Percentiles rank a stretch among this genome's conserved stretches.
Conservation (phyloP, 2,329 filamentous ascomycete genomes). For the Fusarium pseudograminearum region DNA sequence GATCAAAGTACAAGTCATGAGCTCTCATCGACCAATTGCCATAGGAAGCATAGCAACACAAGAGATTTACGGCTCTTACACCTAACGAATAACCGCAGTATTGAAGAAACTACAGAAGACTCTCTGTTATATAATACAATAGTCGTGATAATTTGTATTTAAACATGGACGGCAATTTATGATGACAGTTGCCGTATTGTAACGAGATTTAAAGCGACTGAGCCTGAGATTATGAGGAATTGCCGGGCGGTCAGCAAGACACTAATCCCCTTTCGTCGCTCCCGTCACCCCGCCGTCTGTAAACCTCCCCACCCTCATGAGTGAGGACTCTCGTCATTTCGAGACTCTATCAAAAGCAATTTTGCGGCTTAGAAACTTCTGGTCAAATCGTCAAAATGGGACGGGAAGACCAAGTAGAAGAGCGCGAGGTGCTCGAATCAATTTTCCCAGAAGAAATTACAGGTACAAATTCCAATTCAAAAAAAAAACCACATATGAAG, state of each 20-base stretch:
- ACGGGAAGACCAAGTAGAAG: conserved; percentile 91
- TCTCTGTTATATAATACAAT: no score
- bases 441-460: conserved; percentile 99
- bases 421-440: conserved; percentile 96
- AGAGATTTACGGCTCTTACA: background rate
- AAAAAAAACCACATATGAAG: conserved; percentile 9
- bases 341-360: conserved; percentile 22
- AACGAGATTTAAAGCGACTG: background rate
- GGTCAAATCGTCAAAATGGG: conserved; percentile 61
- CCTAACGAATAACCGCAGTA: background rate
- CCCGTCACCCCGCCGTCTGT: conserved; percentile 47
- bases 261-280: conserved; percentile 41
- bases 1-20: background rate
- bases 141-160: no score
- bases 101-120: accelerated
- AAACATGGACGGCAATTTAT: background rate
- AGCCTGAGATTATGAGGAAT: conserved; percentile 14
- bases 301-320: conserved; percentile 44
- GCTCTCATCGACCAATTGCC: background rate
- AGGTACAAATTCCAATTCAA: conserved; percentile 63
- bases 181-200: background rate
- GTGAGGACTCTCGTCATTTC: conserved; percentile 38
- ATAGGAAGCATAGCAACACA: background rate
- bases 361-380: conserved; percentile 9
- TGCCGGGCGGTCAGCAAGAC: conserved; percentile 53